Percentiles rank a stretch among this genome's conserved stretches.
Conservation (phyloP, 2,329 filamentous ascomycete genomes). For the Septoria petroselini region DNA sequence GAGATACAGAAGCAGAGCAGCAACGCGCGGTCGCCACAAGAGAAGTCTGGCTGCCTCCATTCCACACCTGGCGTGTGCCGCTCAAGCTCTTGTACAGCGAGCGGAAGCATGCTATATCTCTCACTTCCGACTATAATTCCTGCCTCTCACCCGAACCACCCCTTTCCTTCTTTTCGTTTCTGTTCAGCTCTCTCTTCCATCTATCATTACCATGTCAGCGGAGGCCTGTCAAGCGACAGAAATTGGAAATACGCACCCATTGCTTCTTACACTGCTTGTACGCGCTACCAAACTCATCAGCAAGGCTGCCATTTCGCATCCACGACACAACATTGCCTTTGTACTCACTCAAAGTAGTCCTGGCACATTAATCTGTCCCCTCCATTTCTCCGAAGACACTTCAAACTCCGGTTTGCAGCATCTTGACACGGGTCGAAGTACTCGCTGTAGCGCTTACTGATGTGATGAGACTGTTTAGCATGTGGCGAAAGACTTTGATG, state of each 20-base stretch:
- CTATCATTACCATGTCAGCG: slow-evolving; percentile 30
- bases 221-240: too few species aligned
- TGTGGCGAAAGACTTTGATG: neutral
- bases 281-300: slow-evolving; percentile 55
- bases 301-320: neutral
- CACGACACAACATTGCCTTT: too few species aligned
- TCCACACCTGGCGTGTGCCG: too few species aligned
- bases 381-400: slow-evolving; percentile 82
- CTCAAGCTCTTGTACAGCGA: too few species aligned
- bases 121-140: too few species aligned
- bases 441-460: slow-evolving; percentile 83
- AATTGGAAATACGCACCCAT: slow-evolving; percentile 75
- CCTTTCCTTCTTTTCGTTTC: slow-evolving; percentile 40
- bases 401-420: slow-evolving; percentile 77
- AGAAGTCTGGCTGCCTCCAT: too few species aligned
- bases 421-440: slow-evolving; percentile 96
- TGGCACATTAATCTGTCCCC: slow-evolving; percentile 85
- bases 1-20: too few species aligned
- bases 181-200: slow-evolving; percentile 48
- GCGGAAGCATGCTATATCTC: too few species aligned
- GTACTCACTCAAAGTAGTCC: slow-evolving; percentile 87
- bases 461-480: neutral
- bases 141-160: slow-evolving; percentile 33
- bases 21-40: too few species aligned
- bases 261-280: slow-evolving; percentile 93